Conservation (phyloP, 768 basidiomycete species). For the Mycena belliarum region DNA sequence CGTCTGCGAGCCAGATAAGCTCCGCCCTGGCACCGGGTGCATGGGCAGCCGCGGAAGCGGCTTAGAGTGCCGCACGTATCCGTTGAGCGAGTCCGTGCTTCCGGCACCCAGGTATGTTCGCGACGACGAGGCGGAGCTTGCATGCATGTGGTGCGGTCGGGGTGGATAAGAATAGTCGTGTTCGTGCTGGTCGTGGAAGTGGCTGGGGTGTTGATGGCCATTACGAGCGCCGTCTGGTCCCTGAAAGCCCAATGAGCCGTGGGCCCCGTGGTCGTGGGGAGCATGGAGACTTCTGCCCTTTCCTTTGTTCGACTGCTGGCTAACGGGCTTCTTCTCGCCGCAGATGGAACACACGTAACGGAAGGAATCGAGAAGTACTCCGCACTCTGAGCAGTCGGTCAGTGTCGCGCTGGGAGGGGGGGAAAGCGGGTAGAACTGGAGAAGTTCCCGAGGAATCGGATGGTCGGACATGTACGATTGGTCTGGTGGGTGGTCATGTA, state of each 20-base stretch:
- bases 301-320: conserved; percentile 43
- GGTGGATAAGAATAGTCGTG: conserved; percentile 20
- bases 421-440: conserved; percentile 49
- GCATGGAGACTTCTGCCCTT: conserved; percentile 45
- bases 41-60: conserved; percentile 22
- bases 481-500: conserved; percentile 23
- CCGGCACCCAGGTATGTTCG: conserved; percentile 9
- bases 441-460: conserved; percentile 51
- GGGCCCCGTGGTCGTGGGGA: conserved; percentile 29
- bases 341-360: conserved; percentile 90
- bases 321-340: conserved; percentile 67
- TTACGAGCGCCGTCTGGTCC: conserved; percentile 15
- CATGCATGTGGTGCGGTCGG: conserved; percentile 10
- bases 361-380: conserved; percentile 70
- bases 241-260: conserved; percentile 32
- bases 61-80: conserved; percentile 21
- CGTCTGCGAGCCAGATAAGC: conserved; percentile 17
- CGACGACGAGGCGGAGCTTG: conserved; percentile 16
- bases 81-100: conserved; percentile 20
- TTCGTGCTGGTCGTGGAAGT: conserved; percentile 2
- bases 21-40: not conserved
- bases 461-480: conserved; percentile 25
- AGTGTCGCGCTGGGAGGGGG: conserved; percentile 60
- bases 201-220: conserved; percentile 12
- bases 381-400: conserved; percentile 85